Evolutionary conservation across 441 rosid genomes (phyloP), one percentile per base, ranked within the genome.

Genomic region (Erodium texanum): DNA sequence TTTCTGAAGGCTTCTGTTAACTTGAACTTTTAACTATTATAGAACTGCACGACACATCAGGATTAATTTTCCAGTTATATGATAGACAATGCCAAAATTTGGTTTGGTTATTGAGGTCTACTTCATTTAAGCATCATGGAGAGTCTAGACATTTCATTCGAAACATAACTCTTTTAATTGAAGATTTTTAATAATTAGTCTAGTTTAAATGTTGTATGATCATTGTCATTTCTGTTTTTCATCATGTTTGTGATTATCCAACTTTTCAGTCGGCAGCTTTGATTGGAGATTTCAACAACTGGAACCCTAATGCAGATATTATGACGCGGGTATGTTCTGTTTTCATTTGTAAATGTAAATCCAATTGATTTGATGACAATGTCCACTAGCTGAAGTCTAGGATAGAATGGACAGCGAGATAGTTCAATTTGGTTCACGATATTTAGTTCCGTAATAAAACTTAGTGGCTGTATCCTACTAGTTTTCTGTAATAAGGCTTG

Each of bases 251-350:
- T 70, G 27, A 66, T 36, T 68, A 68, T 70, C 67, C 43, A 56
- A 38, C 66, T 76, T 75, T 86, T 62, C 90, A 93, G 99, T 85
- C 86, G 74, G 99, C 97, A 64, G 83, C 99, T 62, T 75, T 93
- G 78, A 88, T 93, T 50, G 99, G 99, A 76, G 99, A 93, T 82
- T 93, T 93, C 74, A 93, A 93, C 81, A 89, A 86, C 74, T 93
- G 97, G 99, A 83, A 91, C 75, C 84, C 99, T 5, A 86, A 85
- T 70, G 87, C 96, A 70, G 90, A 89, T 82, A 81, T 87, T 67
- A 88, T 93, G 97, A 77, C 79, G 70, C 84, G 61, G 90, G 99
- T 93, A 88, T 78, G 82, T 68, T 73, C 70, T 70, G 59, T 23
- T 10, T 41, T 69, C 16, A n/a, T 50, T n/a, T 50, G 1, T 15